Percentiles rank a stretch among this genome's conserved stretches.
phyloP scores from a whole-genome alignment of 1,139 yeast species.

The Candida pseudoviswanathii region DNA sequence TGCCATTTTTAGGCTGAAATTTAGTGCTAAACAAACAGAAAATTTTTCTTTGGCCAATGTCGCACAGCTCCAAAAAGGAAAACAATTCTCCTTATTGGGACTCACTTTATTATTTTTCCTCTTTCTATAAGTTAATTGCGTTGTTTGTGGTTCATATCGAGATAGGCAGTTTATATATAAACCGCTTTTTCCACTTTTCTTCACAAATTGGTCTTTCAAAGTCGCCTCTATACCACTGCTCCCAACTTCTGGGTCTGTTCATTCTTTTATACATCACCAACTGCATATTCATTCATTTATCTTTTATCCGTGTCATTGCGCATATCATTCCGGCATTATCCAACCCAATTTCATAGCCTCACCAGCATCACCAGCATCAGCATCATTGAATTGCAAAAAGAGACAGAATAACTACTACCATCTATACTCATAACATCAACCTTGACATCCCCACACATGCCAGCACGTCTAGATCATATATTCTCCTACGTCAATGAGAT shows the following conservation, averaged over 20 bases:
- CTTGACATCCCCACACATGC: slow-evolving; percentile 1
- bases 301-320: not conserved
- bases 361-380: not conserved
- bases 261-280: not conserved
- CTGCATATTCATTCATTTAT: not conserved
- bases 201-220: no score
- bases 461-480: slow-evolving; percentile 31
- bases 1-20: not conserved
- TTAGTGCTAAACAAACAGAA: not conserved
- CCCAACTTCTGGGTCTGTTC: not conserved
- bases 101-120: not conserved
- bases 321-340: not conserved
- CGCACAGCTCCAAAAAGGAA: slow-evolving; percentile 1
- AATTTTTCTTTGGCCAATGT: not conserved
- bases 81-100: slow-evolving; percentile 1
- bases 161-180: no score
- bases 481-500: slow-evolving; percentile 34
- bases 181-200: no score
- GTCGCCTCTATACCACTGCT: no score
- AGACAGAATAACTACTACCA: not conserved
- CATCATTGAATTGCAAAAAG: not conserved
- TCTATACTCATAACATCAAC: not conserved
- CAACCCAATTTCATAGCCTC: not conserved
- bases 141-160: not conserved
- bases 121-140: not conserved